phyloP scores from a whole-genome alignment of 2,329 filamentous ascomycete species.

The Cladosporium sp. region DNA sequence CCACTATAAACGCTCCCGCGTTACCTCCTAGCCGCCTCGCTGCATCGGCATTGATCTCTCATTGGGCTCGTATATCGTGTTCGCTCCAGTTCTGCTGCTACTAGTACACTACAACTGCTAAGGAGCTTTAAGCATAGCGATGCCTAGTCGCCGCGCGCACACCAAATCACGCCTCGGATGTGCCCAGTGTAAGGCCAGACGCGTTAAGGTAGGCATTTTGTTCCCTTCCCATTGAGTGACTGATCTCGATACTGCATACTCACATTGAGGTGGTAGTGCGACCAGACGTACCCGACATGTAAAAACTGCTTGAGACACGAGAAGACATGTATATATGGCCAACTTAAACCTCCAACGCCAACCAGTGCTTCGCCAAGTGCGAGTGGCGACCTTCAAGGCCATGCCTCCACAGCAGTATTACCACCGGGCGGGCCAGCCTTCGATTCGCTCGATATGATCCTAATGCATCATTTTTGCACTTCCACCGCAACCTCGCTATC shows the following conservation, averaged over 20 bases:
- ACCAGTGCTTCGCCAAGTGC: neutral
- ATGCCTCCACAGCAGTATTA: neutral
- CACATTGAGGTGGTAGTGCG: slow-evolving; percentile 21
- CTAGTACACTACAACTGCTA: neutral
- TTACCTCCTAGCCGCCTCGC: neutral
- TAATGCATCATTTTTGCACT: slow-evolving; percentile 28
- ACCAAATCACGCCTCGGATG: slow-evolving; percentile 26
- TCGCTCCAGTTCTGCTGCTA: neutral
- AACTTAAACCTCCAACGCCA: slow-evolving; percentile 8
- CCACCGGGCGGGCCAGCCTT: slow-evolving; percentile 12
- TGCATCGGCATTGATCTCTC: neutral
- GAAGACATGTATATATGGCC: slow-evolving; percentile 21
- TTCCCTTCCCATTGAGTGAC: neutral
- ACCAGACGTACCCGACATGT: slow-evolving; percentile 25
- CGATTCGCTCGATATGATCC: slow-evolving; percentile 24
- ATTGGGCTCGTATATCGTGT: slow-evolving; percentile 4
- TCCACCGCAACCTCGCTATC: slow-evolving; percentile 21
- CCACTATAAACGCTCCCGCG: no score
- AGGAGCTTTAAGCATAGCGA: slow-evolving; percentile 9
- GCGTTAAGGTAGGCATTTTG: slow-evolving; percentile 25
- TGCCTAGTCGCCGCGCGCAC: slow-evolving; percentile 28
- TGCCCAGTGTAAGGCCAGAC: slow-evolving; percentile 24
- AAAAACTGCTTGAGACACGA: slow-evolving; percentile 24
- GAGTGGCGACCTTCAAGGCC: neutral
- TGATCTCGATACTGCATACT: neutral